Percentiles rank a stretch among this genome's conserved stretches.
Conservation (phyloP, 345 rosid genomes). For the Rhodamnia argentea region DNA sequence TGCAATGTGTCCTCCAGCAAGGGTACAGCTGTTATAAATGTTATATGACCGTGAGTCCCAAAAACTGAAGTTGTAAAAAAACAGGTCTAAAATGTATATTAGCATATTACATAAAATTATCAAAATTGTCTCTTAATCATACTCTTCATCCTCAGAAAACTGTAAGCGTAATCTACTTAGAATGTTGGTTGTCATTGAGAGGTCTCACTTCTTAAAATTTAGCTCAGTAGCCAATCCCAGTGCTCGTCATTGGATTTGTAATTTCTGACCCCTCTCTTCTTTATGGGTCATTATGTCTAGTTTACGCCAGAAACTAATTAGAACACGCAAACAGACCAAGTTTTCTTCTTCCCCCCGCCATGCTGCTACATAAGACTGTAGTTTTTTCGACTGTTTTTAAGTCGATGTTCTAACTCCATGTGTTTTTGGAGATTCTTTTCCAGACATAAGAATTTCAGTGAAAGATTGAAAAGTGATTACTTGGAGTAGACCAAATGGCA, state of each 20-base stretch:
- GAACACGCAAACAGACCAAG: background rate
- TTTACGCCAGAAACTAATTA: background rate
- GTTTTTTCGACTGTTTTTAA: background rate
- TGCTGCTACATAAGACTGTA: background rate
- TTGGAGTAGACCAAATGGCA: background rate
- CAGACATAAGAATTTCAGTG: background rate
- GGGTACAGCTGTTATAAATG: background rate
- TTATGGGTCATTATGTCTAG: background rate
- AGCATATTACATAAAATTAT: background rate
- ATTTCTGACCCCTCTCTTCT: background rate
- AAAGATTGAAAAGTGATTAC: background rate
- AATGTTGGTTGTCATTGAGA: background rate
- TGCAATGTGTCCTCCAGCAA: background rate
- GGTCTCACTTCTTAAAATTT: background rate
- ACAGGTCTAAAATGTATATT: background rate
- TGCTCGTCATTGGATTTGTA: background rate
- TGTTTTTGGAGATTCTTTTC: background rate
- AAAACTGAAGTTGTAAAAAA: background rate
- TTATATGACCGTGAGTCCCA: background rate
- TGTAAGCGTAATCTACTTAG: background rate
- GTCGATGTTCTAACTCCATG: background rate
- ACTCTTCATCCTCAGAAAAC: background rate
- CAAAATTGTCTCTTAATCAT: background rate
- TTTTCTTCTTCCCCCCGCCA: background rate
- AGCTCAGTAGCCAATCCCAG: background rate